These are phyloP conservation scores for Polyporus arcularius DNA, from an alignment of 768 basidiomycete species.

Conservation along the genomic window DNA sequence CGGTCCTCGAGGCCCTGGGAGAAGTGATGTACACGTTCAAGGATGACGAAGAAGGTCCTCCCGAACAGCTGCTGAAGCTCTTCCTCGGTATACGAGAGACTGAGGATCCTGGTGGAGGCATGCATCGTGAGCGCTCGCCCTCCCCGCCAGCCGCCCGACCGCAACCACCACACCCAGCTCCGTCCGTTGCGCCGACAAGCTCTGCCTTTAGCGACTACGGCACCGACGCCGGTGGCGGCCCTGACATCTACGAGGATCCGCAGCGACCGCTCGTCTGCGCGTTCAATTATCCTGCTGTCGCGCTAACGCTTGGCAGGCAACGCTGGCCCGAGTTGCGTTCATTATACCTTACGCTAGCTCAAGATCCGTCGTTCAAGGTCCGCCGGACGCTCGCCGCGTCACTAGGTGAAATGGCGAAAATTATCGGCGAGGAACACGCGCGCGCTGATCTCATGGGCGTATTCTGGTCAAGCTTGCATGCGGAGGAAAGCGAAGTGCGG, in stretches of 20 bases:
- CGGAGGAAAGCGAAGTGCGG: slow-evolving; percentile 69
- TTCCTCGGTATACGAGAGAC: slow-evolving; percentile 69
- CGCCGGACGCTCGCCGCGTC: slow-evolving; percentile 84
- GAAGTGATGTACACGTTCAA: slow-evolving; percentile 87
- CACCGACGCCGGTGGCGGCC: slow-evolving; percentile 8
- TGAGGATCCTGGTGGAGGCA: slow-evolving; percentile 28
- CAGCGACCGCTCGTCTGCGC: slow-evolving; percentile 78
- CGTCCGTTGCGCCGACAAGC: slow-evolving; percentile 11
- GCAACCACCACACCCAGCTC: slow-evolving; percentile 2
- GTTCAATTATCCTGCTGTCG: slow-evolving; percentile 91
- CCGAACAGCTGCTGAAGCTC: slow-evolving; percentile 68
- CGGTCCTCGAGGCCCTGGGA: slow-evolving; percentile 83
- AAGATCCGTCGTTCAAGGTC: slow-evolving; percentile 62
- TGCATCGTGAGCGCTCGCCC: background rate
- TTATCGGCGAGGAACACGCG: slow-evolving; percentile 74
- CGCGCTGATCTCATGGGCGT: slow-evolving; percentile 68
- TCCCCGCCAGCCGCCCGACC: background rate
- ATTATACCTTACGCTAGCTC: slow-evolving; percentile 65
- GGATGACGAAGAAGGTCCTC: slow-evolving; percentile 64
- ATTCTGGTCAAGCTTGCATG: slow-evolving; percentile 62
- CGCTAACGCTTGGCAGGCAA: slow-evolving; percentile 71
- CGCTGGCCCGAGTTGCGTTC: slow-evolving; percentile 77
- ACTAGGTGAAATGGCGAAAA: slow-evolving; percentile 84
- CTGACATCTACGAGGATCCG: slow-evolving; percentile 53
- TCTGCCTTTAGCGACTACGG: slow-evolving; percentile 21